Evolutionary conservation across 2,329 filamentous ascomycete genomes (phyloP), one percentile per base, ranked within the genome.

Genomic region (Trichoderma guizhouense): DNA sequence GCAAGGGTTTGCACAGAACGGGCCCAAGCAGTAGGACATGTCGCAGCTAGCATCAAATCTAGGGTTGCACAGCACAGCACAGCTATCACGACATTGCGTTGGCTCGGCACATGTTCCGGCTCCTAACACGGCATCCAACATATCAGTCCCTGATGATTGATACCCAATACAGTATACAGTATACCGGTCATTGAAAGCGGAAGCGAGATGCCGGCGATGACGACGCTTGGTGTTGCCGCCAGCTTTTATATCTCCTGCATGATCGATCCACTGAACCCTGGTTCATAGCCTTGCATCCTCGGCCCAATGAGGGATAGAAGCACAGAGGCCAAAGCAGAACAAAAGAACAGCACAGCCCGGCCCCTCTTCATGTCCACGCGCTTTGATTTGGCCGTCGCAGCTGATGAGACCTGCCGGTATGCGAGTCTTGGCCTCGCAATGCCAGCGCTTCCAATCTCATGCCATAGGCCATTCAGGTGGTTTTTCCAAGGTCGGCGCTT

Each of bases 381-480:
- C 60, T 61, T 69, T 47, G 26, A 69, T 60, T 47, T 69, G 36
- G 55, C 36, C 51, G 66, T n/a, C 28, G 55, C 66, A 69, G 66
- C 65, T 32, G 39, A 53, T 28, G 57, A 69, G 57, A 28, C 36
- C 36, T 47, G 47, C 47, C 47, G n/a, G 47, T 12, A 47, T 69
- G 55, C 30, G 43, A 43, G 70, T 71, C 74, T 74, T 74, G 74
- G 73, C 72, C 68, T 69, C n/a, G 55, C 34, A 14, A 43, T 36
- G 53, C 62, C 72, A 72, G 74, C 74, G 74, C 74, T 75, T 75
- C 67, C 67, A 72, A 30, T 64, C 15, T 53, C 62, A 63, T 39
- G 47, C 64, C 61, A 61, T 67, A 57, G 62, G 62, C 63, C 32
- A 34, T 51, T 53, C 18, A 14, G 21, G 24, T 18, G 53, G 39